A percentile compares a stretch with the other conserved stretches of the same genome.
phyloP scores from a whole-genome alignment of 176 grass and related monocot genomes.

The Themeda triandra region DNA sequence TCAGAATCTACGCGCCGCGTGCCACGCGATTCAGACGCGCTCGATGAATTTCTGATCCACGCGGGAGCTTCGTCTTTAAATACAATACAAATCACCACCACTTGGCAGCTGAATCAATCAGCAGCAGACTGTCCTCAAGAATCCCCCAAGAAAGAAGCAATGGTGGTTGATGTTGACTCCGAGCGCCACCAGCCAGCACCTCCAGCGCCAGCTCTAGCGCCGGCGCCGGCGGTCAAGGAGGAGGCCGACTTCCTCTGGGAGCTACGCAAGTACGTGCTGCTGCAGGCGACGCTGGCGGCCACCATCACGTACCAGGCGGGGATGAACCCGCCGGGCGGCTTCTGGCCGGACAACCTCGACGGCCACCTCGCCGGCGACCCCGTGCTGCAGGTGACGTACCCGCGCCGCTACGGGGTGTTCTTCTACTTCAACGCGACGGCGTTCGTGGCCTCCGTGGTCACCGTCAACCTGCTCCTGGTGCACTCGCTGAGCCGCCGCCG shows the following conservation, averaged over 20 bases:
- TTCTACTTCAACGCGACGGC: slow-evolving; percentile 45
- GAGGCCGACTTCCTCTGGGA: slow-evolving; percentile 41
- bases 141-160: background rate
- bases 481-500: slow-evolving; percentile 16
- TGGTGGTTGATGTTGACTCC: background rate
- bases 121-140: background rate
- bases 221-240: background rate
- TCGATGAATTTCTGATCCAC: background rate
- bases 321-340: background rate
- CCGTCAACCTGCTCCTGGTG: slow-evolving; percentile 44
- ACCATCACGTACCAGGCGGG: background rate
- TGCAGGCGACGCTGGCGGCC: slow-evolving; percentile 31
- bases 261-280: slow-evolving; percentile 9
- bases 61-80: background rate
- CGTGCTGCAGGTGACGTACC: slow-evolving; percentile 6
- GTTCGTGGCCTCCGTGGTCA: slow-evolving; percentile 43
- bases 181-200: background rate
- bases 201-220: background rate
- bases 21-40: background rate
- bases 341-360: background rate
- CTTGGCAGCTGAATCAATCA: background rate
- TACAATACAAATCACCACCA: background rate
- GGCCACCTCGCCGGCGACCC: background rate
- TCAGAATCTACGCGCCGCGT: too few species aligned
- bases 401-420: slow-evolving; percentile 22